A percentile compares a stretch with the other conserved stretches of the same genome.
Evolutionary conservation across 2,329 filamentous ascomycete species (phyloP).

Genomic region (Epichloe uncinata): DNA sequence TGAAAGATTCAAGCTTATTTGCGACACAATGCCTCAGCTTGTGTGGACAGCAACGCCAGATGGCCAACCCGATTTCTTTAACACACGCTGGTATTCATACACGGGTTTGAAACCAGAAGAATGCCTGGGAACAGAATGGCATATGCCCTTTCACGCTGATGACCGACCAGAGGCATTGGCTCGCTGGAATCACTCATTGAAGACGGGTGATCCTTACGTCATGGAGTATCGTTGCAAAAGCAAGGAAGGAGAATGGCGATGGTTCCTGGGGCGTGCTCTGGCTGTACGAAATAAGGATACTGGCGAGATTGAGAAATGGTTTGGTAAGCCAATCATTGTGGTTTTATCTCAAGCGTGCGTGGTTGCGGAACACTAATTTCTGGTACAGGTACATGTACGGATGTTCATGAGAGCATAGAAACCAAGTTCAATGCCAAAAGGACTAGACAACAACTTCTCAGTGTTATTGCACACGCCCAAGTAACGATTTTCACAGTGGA

Average conservation of each 20-base stretch:
- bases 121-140: constrained; percentile 50
- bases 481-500: constrained; percentile 68
- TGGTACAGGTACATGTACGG: constrained; percentile 51
- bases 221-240: constrained; percentile 59
- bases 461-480: constrained; percentile 60
- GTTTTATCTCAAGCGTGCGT: neutral
- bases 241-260: constrained; percentile 58
- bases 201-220: constrained; percentile 54
- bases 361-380: neutral
- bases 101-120: constrained; percentile 53
- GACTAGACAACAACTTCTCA: constrained; percentile 56
- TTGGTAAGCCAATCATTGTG: constrained; percentile 32
- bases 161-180: constrained; percentile 44
- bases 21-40: constrained; percentile 57
- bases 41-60: constrained; percentile 62
- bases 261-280: constrained; percentile 63
- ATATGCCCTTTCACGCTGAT: constrained; percentile 53
- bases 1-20: constrained; percentile 60
- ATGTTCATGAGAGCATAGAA: constrained; percentile 63
- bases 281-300: constrained; percentile 53
- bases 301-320: constrained; percentile 64
- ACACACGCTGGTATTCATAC: constrained; percentile 66
- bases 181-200: constrained; percentile 48
- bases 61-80: constrained; percentile 60
- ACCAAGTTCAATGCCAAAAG: constrained; percentile 52